Conservation (phyloP, 129 eudicot species). For the Ambrosia trifida region DNA sequence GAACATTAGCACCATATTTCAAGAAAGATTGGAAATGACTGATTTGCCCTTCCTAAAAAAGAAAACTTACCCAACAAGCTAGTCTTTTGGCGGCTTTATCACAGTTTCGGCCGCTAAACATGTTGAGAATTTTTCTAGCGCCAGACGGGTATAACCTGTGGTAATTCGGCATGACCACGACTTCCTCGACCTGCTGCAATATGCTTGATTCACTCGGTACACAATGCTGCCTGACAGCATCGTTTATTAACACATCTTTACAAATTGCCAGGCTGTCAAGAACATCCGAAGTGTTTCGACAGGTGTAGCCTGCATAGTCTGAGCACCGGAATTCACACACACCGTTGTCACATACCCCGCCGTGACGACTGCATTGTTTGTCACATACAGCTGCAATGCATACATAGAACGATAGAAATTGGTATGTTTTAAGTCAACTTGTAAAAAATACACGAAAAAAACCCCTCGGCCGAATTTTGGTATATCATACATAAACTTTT, state of each 20-base stretch:
- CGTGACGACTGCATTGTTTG: slow-evolving; percentile 97
- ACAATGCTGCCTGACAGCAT: slow-evolving; percentile 76
- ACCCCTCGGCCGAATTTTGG: neutral
- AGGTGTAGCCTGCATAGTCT: slow-evolving; percentile 93
- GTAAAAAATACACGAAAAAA: neutral
- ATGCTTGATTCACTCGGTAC: slow-evolving; percentile 90
- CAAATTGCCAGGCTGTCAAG: slow-evolving; percentile 75
- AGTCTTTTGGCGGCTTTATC: slow-evolving; percentile 91
- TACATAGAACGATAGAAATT: neutral
- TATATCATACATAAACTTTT: too few relatives aligned
- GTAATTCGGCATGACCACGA: slow-evolving; percentile 94
- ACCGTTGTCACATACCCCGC: slow-evolving; percentile 96
- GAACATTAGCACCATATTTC: neutral
- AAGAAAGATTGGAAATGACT: neutral
- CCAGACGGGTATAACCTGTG: slow-evolving; percentile 83
- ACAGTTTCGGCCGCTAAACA: slow-evolving; percentile 69
- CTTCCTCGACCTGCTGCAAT: slow-evolving; percentile 91
- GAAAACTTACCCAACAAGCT: slow-evolving; percentile 91
- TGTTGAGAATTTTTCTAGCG: slow-evolving; percentile 70
- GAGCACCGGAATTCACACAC: slow-evolving; percentile 95
- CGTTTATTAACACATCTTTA: slow-evolving; percentile 62
- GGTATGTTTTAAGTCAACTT: too few relatives aligned
- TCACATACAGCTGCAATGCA: slow-evolving; percentile 76
- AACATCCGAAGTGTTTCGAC: slow-evolving; percentile 77
- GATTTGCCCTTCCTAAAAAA: neutral